Evolutionary conservation across 169 alveolate genomes (phyloP), one percentile per base, ranked within the genome.

Genomic region (Plasmodium yoelii): DNA sequence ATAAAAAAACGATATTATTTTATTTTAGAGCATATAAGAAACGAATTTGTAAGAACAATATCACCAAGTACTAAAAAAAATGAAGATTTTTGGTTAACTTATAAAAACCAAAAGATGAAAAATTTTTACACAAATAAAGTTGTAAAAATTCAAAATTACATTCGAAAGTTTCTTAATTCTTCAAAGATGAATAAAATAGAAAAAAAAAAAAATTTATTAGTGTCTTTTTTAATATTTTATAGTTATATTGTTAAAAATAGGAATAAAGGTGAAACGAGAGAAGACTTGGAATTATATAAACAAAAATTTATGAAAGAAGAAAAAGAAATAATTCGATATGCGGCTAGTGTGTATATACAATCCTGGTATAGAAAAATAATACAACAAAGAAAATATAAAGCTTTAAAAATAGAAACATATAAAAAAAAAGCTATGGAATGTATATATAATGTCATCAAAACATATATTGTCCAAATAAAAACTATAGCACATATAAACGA

Each of bases 301-400:
- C 75, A 86, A 28, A 68, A 53, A 15, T 86, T 86, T 73, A 86
- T 86, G 73, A 68, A 47, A 26, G 71, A 68, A 28, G 91, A 86
- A 49, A 86, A 86, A 22, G 34, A 86, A 24, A 46, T 86, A 70
- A 86, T 86, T 60, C 28, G 68, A 39, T 74, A 86, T 59, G 91
- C 91, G 12, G 87, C 91, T 9, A 44, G 91, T 86, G 74, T 86
- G 19, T 86, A 69, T 51, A 86, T 86, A 57, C 91, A 86, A 65
- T 57, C 91, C 5, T 69, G 87, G 91, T 86, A 39, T 68, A 86
- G 91, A 56, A 86, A 86, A 86, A 55, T 86, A 86, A 59, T 46
- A 34, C 91, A 86, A 42, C 86, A 69, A 28, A 86, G 87, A 71
- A 86, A 86, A 69, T 86, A 57, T 60, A 86, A 63, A 86, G 61